phyloP scores from a whole-genome alignment of 768 basidiomycete species.

The Megacollybia marginata region DNA sequence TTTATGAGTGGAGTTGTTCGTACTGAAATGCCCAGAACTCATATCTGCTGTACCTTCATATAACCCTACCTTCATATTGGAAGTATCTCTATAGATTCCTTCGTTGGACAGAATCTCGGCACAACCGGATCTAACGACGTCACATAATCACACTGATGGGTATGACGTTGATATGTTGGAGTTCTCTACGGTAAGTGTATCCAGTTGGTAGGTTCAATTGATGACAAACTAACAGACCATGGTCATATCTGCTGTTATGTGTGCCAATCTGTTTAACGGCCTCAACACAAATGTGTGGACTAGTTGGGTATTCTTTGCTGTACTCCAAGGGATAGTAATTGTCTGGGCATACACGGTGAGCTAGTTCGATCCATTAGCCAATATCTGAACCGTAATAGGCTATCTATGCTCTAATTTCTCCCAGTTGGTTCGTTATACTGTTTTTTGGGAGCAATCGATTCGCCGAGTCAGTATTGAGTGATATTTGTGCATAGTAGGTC shows the following conservation, averaged over 20 bases:
- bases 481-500: no score
- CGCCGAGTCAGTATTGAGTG: no score
- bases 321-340: constrained; percentile 76
- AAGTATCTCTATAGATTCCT: no score
- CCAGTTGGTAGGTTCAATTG: neutral
- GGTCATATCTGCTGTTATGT: constrained; percentile 75
- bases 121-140: no score
- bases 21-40: constrained; percentile 46
- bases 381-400: constrained; percentile 35
- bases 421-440: constrained; percentile 63
- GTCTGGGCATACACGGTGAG: constrained; percentile 74
- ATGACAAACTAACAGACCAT: constrained; percentile 51
- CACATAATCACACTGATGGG: no score
- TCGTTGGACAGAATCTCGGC: no score
- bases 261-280: constrained; percentile 82
- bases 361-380: neutral
- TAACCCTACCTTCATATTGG: constrained; percentile 86
- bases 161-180: constrained; percentile 69
- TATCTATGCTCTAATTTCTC: constrained; percentile 79
- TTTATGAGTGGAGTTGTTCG: constrained; percentile 6
- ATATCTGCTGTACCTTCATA: constrained; percentile 88
- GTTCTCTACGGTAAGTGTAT: constrained; percentile 63
- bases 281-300: constrained; percentile 89
- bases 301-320: constrained; percentile 83
- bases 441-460: constrained; percentile 78